A percentile compares a stretch with the other conserved stretches of the same genome.
Evolutionary conservation across 176 grass and related monocot genomes (phyloP).

Genomic region (Carex pumila): DNA sequence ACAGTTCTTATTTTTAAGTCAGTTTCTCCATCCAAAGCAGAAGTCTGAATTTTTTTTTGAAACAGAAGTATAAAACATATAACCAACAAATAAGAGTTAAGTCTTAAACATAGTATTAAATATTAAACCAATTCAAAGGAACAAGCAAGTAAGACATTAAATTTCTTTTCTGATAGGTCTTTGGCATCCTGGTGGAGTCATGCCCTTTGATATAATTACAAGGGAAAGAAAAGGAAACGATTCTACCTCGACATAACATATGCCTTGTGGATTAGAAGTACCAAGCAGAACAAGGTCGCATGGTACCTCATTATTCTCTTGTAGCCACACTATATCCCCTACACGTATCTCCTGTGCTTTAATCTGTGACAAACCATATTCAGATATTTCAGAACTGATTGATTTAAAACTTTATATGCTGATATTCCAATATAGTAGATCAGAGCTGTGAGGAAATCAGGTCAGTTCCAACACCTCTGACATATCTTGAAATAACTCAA

Average conservation of each 20-base stretch:
- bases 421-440: neutral
- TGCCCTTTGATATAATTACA: neutral
- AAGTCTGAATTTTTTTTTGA: constrained; percentile 39
- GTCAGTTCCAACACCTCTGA: neutral
- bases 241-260: constrained; percentile 93
- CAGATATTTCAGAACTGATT: constrained; percentile 3
- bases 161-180: neutral
- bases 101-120: neutral
- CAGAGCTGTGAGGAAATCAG: neutral
- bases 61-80: neutral
- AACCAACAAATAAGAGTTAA: neutral
- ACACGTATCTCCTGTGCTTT: constrained; percentile 83
- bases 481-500: neutral
- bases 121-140: neutral
- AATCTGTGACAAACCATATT: constrained; percentile 38
- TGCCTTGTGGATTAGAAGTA: constrained; percentile 84
- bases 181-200: neutral
- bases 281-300: constrained; percentile 87
- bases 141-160: neutral
- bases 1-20: constrained; percentile 77
- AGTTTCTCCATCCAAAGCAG: constrained; percentile 96
- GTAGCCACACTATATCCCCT: constrained; percentile 83
- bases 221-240: neutral
- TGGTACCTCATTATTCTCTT: constrained; percentile 94
- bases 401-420: constrained; percentile 16